These are phyloP conservation scores for Gossypium bickii DNA, from an alignment of 345 rosid genomes.

Conservation along the genomic window DNA sequence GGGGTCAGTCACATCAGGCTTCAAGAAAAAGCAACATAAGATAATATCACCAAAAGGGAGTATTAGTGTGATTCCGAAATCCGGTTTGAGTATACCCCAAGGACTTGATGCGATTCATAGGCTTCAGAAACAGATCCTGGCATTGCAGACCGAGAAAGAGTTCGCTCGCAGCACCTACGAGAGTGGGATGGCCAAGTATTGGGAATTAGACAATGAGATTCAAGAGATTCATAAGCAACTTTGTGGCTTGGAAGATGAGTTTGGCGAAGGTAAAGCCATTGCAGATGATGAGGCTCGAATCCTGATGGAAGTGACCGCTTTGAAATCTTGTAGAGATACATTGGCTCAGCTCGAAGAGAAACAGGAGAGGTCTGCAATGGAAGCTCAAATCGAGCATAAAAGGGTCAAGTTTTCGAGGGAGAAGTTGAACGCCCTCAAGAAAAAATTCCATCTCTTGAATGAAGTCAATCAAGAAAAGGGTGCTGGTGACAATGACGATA, in stretches of 20 bases:
- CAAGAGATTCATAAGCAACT: slow-evolving; percentile 61
- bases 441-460: slow-evolving; percentile 24
- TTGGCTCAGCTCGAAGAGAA: slow-evolving; percentile 59
- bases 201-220: slow-evolving; percentile 70
- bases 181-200: slow-evolving; percentile 52
- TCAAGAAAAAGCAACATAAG: slow-evolving; percentile 57
- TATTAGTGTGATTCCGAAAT: slow-evolving; percentile 32
- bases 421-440: slow-evolving; percentile 51
- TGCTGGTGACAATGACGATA: neutral
- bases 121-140: slow-evolving; percentile 75
- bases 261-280: slow-evolving; percentile 58
- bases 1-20: slow-evolving; percentile 31
- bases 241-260: slow-evolving; percentile 68
- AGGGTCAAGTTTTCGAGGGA: slow-evolving; percentile 44
- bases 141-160: slow-evolving; percentile 86
- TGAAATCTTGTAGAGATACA: slow-evolving; percentile 77
- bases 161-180: slow-evolving; percentile 79
- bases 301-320: slow-evolving; percentile 69
- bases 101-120: slow-evolving; percentile 67
- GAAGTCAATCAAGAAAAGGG: slow-evolving; percentile 31
- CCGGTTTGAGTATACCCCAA: slow-evolving; percentile 63
- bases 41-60: slow-evolving; percentile 22
- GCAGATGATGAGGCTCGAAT: slow-evolving; percentile 81
- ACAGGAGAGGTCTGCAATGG: slow-evolving; percentile 50
- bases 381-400: slow-evolving; percentile 46